Evolutionary conservation across 2,329 filamentous ascomycete genomes (phyloP).

Genomic region (Mycogone perniciosa): DNA sequence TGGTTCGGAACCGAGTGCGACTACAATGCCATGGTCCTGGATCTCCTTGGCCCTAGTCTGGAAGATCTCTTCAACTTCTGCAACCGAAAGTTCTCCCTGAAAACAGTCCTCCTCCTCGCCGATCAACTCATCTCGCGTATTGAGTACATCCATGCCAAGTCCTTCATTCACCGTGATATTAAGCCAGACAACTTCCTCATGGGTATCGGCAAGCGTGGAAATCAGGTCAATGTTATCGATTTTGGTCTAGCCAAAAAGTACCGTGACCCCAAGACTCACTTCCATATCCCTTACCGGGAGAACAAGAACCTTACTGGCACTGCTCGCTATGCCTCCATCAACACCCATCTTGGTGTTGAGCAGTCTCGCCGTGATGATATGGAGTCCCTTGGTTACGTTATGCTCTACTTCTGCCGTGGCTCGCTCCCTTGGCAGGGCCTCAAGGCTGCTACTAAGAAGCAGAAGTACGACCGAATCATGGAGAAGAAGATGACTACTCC

Average conservation of each 20-base stretch:
- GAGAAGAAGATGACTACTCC: constrained; percentile 99
- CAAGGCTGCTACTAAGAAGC: constrained; percentile 98
- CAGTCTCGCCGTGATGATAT: constrained; percentile 99
- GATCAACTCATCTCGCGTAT: constrained; percentile 99
- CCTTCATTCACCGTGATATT: constrained; percentile 99
- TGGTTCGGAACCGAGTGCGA: constrained; percentile 99
- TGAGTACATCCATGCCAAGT: constrained; percentile 99
- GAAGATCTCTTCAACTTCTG: constrained; percentile 99
- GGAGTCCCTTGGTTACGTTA: constrained; percentile 98
- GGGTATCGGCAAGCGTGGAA: constrained; percentile 98
- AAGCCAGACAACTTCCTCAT: constrained; percentile 99
- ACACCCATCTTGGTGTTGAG: constrained; percentile 96
- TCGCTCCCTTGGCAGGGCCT: constrained; percentile 98
- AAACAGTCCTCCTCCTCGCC: constrained; percentile 93
- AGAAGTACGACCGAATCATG: constrained; percentile 99
- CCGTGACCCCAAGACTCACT: constrained; percentile 98
- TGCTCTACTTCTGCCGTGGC: constrained; percentile 99
- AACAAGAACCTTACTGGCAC: constrained; percentile 99
- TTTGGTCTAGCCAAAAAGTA: constrained; percentile 99
- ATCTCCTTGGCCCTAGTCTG: constrained; percentile 88
- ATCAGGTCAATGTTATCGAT: constrained; percentile 99
- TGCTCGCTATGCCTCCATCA: constrained; percentile 96
- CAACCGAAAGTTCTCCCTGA: constrained; percentile 98
- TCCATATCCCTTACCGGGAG: constrained; percentile 99
- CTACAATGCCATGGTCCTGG: constrained; percentile 99